Evolutionary conservation across 768 basidiomycete species (phyloP).

Genomic region (Gautieria morchelliformis): DNA sequence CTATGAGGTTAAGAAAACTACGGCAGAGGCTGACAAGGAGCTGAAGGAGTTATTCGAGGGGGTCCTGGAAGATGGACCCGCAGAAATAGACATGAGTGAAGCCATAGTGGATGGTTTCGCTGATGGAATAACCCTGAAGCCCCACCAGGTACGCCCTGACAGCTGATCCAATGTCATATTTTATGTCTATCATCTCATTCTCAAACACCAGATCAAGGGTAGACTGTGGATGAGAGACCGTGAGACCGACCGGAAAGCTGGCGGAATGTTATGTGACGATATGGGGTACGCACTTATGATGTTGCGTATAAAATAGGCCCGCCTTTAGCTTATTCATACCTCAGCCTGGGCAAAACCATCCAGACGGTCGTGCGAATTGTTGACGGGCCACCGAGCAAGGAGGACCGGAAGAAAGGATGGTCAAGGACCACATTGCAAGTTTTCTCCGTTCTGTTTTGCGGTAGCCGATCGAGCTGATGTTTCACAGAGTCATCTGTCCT

Average conservation of each 20-base stretch:
- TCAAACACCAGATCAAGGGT: not conserved
- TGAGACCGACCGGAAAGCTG: constrained; percentile 67
- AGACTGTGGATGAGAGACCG: constrained; percentile 80
- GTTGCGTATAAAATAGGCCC: no score
- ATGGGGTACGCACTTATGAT: constrained; percentile 50
- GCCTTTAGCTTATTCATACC: not conserved
- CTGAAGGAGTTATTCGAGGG: constrained; percentile 69
- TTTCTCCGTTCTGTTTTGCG: not conserved
- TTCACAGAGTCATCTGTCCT: constrained; percentile 72
- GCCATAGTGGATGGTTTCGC: constrained; percentile 71
- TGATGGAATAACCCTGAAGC: constrained; percentile 58
- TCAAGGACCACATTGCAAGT: constrained; percentile 61
- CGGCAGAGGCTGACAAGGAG: constrained; percentile 66
- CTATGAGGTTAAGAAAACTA: constrained; percentile 10
- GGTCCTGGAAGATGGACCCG: constrained; percentile 42
- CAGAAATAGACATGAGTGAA: constrained; percentile 48
- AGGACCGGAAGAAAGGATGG: constrained; percentile 66
- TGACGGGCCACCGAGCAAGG: constrained; percentile 62
- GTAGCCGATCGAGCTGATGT: not conserved
- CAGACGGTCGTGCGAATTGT: constrained; percentile 84
- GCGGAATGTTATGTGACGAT: constrained; percentile 89
- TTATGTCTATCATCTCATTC: not conserved
- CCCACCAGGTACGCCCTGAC: constrained; percentile 67
- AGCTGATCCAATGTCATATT: no score
- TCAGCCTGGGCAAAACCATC: constrained; percentile 79